Evolutionary conservation across 2,329 filamentous ascomycete species (phyloP), one percentile per base, ranked within the genome.

Genomic region (Claviceps maximensis): DNA sequence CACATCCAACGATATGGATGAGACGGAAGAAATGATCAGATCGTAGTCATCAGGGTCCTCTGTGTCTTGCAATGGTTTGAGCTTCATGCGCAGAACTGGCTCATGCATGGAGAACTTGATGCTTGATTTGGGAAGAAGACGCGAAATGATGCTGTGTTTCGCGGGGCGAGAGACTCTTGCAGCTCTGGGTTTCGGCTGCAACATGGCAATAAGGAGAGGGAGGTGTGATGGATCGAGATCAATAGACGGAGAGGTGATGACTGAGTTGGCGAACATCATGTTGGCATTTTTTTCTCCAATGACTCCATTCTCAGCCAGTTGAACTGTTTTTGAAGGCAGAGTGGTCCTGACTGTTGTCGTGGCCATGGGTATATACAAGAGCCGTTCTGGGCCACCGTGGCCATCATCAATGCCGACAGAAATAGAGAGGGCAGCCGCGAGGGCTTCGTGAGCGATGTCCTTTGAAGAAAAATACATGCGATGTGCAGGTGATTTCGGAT

Each of bases 71-170:
- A 93, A 80, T 0, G 91, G 84, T 5, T 90, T 90, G 4, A 98
- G 74, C 8, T 90, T 83, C 58, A 98, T 90, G 60, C 94, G 83
- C 57, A 97, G 67, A 17, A 98, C 94, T 1, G 93, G 93, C 65
- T 98, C 93, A 63, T 98, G 93, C 69, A 98, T 86, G 0, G 93
- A 96, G 42, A 97, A 83, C 64, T 97, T 98, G 67, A 97, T 86
- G 62, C 80, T 95, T 0, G 91, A 87, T 70, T 97, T 97, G 1
- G 93, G 93, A 9, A 98, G 74, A 3, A 97, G 77, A n/a, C 88
- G 82, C 15, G 91, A 95, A 31, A 98, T 85, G 36, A 98, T 72
- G 52, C 82, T 77, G 59, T 89, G 79, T 42, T 74, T 75, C 58
- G 74, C 74, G 54, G 75, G 69, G 47, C 66, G 67, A n/a, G 70